Conservation (phyloP, 768 basidiomycete genomes). For the Macrolepiota dolichaula region DNA sequence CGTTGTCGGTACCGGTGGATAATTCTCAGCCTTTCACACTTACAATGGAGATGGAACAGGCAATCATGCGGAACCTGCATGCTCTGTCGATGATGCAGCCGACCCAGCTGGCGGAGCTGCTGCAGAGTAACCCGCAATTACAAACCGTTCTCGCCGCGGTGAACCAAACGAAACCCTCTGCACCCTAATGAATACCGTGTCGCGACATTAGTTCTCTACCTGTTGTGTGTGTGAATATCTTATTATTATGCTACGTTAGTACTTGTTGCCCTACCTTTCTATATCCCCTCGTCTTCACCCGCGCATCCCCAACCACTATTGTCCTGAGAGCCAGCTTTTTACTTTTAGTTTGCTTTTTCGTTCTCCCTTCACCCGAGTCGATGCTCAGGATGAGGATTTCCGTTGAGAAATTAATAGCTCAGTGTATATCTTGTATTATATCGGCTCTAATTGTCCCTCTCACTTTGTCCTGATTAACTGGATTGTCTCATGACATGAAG, state of each 20-base stretch:
- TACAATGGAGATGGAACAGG: conserved; percentile 14
- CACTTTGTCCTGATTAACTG: neutral
- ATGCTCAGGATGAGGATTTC: neutral
- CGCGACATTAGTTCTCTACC: neutral
- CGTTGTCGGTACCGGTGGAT: conserved; percentile 1
- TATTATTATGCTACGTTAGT: neutral
- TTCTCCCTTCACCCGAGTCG: neutral
- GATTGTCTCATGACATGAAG: no score
- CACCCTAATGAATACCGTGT: neutral
- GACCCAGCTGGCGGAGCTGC: conserved; percentile 33
- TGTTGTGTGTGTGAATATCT: neutral
- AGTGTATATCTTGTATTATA: neutral
- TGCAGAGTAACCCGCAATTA: conserved; percentile 35
- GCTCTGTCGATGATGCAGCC: conserved; percentile 31
- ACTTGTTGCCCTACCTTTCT: neutral
- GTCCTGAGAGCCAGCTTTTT: neutral
- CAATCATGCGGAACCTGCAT: conserved; percentile 20
- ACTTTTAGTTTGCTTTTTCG: neutral
- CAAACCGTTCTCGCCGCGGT: conserved; percentile 17
- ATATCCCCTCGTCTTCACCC: neutral
- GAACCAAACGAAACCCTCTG: neutral
- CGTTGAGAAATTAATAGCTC: neutral
- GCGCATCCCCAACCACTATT: neutral
- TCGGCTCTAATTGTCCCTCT: neutral
- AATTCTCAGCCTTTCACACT: conserved; percentile 11